Evolutionary conservation across 768 basidiomycete genomes (phyloP), one percentile per base, ranked within the genome.

Genomic region (Collybia sordida): DNA sequence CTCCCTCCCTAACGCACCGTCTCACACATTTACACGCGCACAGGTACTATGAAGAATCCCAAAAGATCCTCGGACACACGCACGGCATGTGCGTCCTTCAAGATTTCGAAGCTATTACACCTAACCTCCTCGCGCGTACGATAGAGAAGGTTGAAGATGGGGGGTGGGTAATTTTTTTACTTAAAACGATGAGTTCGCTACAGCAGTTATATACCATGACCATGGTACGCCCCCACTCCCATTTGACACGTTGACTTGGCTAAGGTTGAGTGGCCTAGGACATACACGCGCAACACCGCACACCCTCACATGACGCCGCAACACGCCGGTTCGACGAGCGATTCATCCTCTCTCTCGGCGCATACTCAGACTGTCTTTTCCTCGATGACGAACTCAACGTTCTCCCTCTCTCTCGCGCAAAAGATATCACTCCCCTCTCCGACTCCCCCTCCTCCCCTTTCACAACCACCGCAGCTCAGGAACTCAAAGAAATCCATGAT

Each of bases 111-210:
- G 96, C 97, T 4, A 83, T 99, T 53, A 99, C 97, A 1, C 97
- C 97, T 12, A 99, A 99, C 71, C 72, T 98, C 42, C 85, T 98
- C 37, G 97, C 97, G 3, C 78, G 96, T 52, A 98, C 97, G 12
- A 93, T 98, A 43, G 97, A 99, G 72, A 99, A 97, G 0, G 96
- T 99, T 1, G 94, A 98, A 63, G 97, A 97, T 14, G 97, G 97
- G 22, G 91, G 91, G 0, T 63, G 93, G 23, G 83, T 99, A 2
- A 88, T 98, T 2, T 69, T 98, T 21, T 72, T 99, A 42, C 74
- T 99, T 15, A 95, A 96, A 71, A 96, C 93, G 1, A 98, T 99
- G 97, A 81, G 85, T 18, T 95, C 92, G 42, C 72, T 98, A 53
- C 81, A 82, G 65, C 94, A 96, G 66, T 70, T 98, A n/a, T 98